Percentiles rank a stretch among this genome's conserved stretches.
These are phyloP conservation scores for Hypericum perforatum DNA, from an alignment of 345 rosid genomes.

Conservation along the genomic window DNA sequence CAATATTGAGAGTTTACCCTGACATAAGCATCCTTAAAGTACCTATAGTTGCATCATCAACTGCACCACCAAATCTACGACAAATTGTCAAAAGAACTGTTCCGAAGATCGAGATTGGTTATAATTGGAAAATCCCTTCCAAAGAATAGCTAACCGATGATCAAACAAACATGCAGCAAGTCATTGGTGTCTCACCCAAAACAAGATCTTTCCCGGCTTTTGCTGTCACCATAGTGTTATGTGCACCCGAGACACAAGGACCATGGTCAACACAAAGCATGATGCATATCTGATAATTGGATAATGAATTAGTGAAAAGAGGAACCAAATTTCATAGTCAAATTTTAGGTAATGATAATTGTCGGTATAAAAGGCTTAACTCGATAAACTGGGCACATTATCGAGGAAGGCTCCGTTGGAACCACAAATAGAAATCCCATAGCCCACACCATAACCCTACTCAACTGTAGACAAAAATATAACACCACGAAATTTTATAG, in stretches of 20 bases:
- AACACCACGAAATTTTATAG: too few relatives aligned
- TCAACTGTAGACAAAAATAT: conserved; percentile 94
- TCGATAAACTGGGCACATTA: conserved; percentile 90
- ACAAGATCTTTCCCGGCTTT: conserved; percentile 99
- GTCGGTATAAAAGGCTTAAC: too few relatives aligned
- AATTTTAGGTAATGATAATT: conserved; percentile 3
- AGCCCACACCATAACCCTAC: conserved; percentile 86
- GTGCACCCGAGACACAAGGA: conserved; percentile 95
- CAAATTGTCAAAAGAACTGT: conserved; percentile 92
- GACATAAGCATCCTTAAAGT: conserved; percentile 92
- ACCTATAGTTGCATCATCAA: conserved; percentile 95
- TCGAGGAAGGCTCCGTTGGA: conserved; percentile 93
- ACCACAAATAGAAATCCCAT: conserved; percentile 92
- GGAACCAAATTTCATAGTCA: neutral
- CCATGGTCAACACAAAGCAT: conserved; percentile 97
- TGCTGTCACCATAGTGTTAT: conserved; percentile 92
- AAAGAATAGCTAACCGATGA: neutral
- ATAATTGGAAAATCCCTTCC: neutral
- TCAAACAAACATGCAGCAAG: neutral
- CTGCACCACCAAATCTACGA: conserved; percentile 97
- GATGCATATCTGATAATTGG: conserved; percentile 68
- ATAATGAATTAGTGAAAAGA: conserved; percentile 8
- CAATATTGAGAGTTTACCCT: conserved; percentile 42
- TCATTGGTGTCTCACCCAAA: conserved; percentile 35
- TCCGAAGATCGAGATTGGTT: conserved; percentile 15